These are phyloP conservation scores for Trichophaea hybrida DNA, from an alignment of 2,329 filamentous ascomycete species.

Conservation along the genomic window DNA sequence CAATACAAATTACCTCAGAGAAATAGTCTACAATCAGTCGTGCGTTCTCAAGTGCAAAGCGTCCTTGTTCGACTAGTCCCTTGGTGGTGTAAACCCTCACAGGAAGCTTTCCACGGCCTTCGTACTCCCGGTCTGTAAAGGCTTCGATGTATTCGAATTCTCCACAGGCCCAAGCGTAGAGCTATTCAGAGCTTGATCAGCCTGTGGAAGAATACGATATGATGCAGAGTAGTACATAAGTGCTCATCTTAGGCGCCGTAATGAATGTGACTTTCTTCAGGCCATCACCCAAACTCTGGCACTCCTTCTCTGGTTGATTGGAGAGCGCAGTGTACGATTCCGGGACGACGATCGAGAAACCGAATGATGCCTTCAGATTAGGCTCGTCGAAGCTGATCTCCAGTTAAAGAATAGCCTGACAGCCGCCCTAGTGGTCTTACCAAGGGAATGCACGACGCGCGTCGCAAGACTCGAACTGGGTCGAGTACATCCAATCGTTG, in stretches of 20 bases:
- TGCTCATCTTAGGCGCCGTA: conserved; percentile 79
- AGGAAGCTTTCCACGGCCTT: conserved; percentile 67
- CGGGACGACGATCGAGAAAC: conserved; percentile 83
- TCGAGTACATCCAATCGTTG: conserved; percentile 58
- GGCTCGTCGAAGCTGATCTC: conserved; percentile 69
- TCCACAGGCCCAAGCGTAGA: conserved; percentile 85
- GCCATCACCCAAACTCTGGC: conserved; percentile 29
- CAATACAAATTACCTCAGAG: conserved; percentile 47
- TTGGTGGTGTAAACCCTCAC: conserved; percentile 92
- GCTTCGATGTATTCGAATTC: conserved; percentile 96
- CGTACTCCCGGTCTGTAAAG: conserved; percentile 77
- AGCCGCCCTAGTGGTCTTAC: conserved; percentile 8
- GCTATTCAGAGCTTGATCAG: conserved; percentile 49
- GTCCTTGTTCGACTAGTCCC: conserved; percentile 84
- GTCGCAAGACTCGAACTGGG: conserved; percentile 94
- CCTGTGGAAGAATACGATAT: conserved; percentile 27
- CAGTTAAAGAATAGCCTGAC: background rate
- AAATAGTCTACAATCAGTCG: conserved; percentile 93
- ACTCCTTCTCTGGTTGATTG: conserved; percentile 52
- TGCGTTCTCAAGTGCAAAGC: conserved; percentile 77
- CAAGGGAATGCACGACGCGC: conserved; percentile 90
- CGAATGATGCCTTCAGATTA: conserved; percentile 90
- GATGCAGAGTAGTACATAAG: conserved; percentile 39
- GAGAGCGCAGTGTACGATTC: conserved; percentile 65
- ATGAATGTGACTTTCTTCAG: conserved; percentile 61